phyloP scores from a whole-genome alignment of 805 yeast genomes.

The Saccharomyces mikatae region DNA sequence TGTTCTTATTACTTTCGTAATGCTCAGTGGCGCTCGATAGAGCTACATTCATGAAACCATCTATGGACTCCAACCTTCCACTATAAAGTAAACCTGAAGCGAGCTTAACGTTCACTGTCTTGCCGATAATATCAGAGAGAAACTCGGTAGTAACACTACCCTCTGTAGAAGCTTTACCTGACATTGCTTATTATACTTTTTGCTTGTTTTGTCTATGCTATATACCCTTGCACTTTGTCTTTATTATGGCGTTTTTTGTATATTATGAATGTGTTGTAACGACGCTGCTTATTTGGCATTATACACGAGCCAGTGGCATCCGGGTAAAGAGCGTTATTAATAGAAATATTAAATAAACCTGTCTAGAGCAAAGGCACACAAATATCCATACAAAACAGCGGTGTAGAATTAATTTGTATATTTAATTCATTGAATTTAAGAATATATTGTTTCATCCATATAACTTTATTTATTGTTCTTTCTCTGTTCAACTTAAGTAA shows the following conservation, averaged over 20 bases:
- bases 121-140: conserved; percentile 69
- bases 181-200: neutral
- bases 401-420: neutral
- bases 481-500: neutral
- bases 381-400: neutral
- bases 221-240: neutral
- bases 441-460: neutral
- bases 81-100: conserved; percentile 81
- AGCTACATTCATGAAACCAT: conserved; percentile 94
- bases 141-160: conserved; percentile 64
- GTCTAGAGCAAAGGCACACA: neutral
- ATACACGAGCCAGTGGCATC: neutral
- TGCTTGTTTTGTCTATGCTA: neutral
- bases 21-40: conserved; percentile 68
- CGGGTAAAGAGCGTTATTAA: neutral
- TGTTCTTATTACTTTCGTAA: conserved; percentile 27
- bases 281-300: neutral
- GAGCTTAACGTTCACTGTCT: conserved; percentile 72
- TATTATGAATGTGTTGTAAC: neutral
- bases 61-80: conserved; percentile 77
- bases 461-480: neutral
- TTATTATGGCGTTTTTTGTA: neutral
- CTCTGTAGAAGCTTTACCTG: conserved; percentile 3
- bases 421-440: neutral
- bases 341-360: neutral